phyloP scores from a whole-genome alignment of 371 early-diverging fungal genomes.

The Haplosporangium sp. region DNA sequence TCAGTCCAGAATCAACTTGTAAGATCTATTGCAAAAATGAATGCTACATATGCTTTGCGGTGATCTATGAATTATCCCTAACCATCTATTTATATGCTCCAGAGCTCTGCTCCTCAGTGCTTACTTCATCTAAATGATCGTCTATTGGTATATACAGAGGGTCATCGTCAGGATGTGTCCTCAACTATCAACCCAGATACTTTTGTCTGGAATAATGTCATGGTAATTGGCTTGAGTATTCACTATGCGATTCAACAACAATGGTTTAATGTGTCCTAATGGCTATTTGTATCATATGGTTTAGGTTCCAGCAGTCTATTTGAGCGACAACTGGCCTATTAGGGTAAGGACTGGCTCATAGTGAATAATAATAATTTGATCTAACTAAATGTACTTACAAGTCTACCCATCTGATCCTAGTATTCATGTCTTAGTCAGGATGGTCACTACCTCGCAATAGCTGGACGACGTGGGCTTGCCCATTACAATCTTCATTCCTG shows the following conservation, averaged over 20 bases:
- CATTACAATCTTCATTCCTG: slow-evolving; percentile 80
- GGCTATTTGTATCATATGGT: neutral
- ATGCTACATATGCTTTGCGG: neutral
- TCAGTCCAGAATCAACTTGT: slow-evolving; percentile 69
- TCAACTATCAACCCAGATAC: slow-evolving; percentile 80
- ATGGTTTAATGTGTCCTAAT: neutral
- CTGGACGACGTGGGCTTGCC: slow-evolving; percentile 84
- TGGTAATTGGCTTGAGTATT: slow-evolving; percentile 55
- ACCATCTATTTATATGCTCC: neutral
- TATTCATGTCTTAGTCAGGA: slow-evolving; percentile 75
- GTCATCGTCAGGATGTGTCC: slow-evolving; percentile 73
- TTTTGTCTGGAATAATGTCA: slow-evolving; percentile 82
- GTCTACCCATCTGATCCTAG: slow-evolving; percentile 29
- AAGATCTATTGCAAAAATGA: slow-evolving; percentile 19
- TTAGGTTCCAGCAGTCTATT: slow-evolving; percentile 81
- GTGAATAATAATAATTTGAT: too few species aligned
- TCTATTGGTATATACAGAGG: slow-evolving; percentile 77
- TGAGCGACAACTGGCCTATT: slow-evolving; percentile 89
- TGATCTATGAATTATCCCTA: neutral
- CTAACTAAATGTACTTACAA: neutral
- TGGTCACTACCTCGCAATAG: slow-evolving; percentile 82
- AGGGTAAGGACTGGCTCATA: slow-evolving; percentile 58
- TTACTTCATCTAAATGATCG: slow-evolving; percentile 79
- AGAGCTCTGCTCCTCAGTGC: slow-evolving; percentile 79
- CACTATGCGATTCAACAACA: too few species aligned